Evolutionary conservation across 352 stramenopile genomes (phyloP), one percentile per base, ranked within the genome.

Genomic region (Pythium dissimile): DNA sequence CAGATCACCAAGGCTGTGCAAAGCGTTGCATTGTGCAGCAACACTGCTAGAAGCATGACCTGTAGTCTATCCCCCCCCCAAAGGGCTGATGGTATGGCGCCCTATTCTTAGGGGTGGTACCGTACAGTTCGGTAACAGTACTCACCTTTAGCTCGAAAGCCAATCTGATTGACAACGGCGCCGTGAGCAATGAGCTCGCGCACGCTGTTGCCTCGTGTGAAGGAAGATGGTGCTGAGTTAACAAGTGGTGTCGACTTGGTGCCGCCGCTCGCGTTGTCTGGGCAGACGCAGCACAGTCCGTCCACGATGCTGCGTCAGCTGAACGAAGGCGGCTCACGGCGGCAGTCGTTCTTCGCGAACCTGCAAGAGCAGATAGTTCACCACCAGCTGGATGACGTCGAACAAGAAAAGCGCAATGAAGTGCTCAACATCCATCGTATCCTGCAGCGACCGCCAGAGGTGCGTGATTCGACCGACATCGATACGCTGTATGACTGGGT

Each of bases 401-500:
- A 84, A 28, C 69, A 64, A 2, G 68, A 89, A 43, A 60, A 66
- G 7, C 51, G 77, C 23, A 61, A 71, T 34, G 73, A 91, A 54
- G 70, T 85, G 31, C 50, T 61, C 18, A 48, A 64, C n/a, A 77
- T 91, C 50, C 77, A 81, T 47, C 67, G 71, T 38, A 81, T 88
- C 34, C 54, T 91, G 9, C 46, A 77, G 30, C 75, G 71, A 37
- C 30, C 63, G 0, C 70, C 77, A 0, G 78, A 89, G 45, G 41
- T 53, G 37, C 65, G 78, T 20, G 76, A 86, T 20, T 48, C 67
- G 0, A 42, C 64, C 21, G 81, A 93, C n/a, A 80, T 93, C 30
- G 84, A 93, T 54, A 75, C 58, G 20, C 59, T 93, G 15, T 92
- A 90, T 60, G 80, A 92, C 12, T 93, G 78, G 71, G 84, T 90